A percentile compares a stretch with the other conserved stretches of the same genome.
These are phyloP conservation scores for Solanum chaucha DNA, from an alignment of 257 asterid species.

Conservation along the genomic window DNA sequence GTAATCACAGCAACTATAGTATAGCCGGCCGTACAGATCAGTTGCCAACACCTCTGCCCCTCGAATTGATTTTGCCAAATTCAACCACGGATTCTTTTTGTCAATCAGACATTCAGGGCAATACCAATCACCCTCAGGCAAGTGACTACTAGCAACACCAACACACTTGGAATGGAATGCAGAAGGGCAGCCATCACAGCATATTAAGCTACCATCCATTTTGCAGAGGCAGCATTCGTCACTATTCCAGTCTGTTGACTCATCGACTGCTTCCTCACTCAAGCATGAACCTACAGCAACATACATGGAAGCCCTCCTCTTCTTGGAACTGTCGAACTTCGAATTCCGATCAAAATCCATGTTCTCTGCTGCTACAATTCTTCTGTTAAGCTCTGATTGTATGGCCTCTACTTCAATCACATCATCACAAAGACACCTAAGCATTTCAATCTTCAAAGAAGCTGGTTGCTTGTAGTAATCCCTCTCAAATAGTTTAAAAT, in stretches of 20 bases:
- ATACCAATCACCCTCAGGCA: slow-evolving; percentile 99
- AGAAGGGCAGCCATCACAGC: slow-evolving; percentile 99
- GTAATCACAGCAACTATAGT: slow-evolving; percentile 75
- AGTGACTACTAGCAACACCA: slow-evolving; percentile 64
- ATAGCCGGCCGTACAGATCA: slow-evolving; percentile 72
- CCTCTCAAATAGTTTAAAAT: slow-evolving; percentile 39
- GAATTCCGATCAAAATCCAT: slow-evolving; percentile 35
- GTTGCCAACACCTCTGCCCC: slow-evolving; percentile 73
- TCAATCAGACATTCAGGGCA: slow-evolving; percentile 88
- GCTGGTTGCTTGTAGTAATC: slow-evolving; percentile 64
- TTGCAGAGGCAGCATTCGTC: slow-evolving; percentile 96
- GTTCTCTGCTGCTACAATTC: slow-evolving; percentile 45
- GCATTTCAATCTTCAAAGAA: slow-evolving; percentile 62
- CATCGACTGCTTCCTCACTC: slow-evolving; percentile 50
- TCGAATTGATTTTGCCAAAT: slow-evolving; percentile 49
- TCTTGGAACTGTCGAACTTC: slow-evolving; percentile 39
- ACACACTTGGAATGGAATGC: slow-evolving; percentile 95
- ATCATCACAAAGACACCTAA: slow-evolving; percentile 87
- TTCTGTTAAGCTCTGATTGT: slow-evolving; percentile 62
- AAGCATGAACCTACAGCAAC: slow-evolving; percentile 49
- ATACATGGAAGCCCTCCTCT: slow-evolving; percentile 41
- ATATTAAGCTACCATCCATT: slow-evolving; percentile 90
- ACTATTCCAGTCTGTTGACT: slow-evolving; percentile 57
- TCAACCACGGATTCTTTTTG: slow-evolving; percentile 58
- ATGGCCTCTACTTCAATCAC: slow-evolving; percentile 66